Conservation (phyloP, 805 yeast species). For the Aciculoconidium aculeatum region DNA sequence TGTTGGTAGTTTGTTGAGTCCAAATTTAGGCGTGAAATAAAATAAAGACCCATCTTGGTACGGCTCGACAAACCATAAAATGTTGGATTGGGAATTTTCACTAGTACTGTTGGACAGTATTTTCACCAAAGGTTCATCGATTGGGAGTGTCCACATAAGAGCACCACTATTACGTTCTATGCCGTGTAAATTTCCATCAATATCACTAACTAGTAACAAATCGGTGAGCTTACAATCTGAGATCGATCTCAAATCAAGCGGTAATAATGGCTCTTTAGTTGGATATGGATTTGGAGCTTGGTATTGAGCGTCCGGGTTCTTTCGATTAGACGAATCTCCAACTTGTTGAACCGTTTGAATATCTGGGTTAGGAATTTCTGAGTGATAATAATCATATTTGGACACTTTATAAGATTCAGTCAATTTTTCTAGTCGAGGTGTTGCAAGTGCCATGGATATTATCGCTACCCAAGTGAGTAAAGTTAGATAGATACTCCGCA, state of each 20-base stretch:
- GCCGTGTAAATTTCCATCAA: slow-evolving; percentile 86
- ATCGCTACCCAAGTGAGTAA: slow-evolving; percentile 5
- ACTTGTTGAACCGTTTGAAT: slow-evolving; percentile 6
- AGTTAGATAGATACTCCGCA: slow-evolving; percentile 3
- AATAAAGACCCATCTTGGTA: slow-evolving; percentile 76
- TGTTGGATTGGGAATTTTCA: slow-evolving; percentile 19
- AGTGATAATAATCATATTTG: slow-evolving; percentile 4
- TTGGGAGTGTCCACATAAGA: slow-evolving; percentile 67
- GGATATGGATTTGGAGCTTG: slow-evolving; percentile 2
- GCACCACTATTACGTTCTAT: slow-evolving; percentile 70
- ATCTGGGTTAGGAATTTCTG: slow-evolving; percentile 1
- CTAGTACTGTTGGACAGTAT: slow-evolving; percentile 23
- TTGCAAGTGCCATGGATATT: slow-evolving; percentile 8
- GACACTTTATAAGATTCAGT: slow-evolving; percentile 5
- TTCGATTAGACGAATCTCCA: slow-evolving; percentile 5
- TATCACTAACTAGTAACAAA: slow-evolving; percentile 64
- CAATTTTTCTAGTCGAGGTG: slow-evolving; percentile 19
- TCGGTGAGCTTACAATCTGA: slow-evolving; percentile 49
- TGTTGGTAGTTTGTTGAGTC: slow-evolving; percentile 77
- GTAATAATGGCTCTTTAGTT: slow-evolving; percentile 17
- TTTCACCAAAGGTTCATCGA: slow-evolving; percentile 57
- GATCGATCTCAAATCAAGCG: slow-evolving; percentile 35
- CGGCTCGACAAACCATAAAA: slow-evolving; percentile 88
- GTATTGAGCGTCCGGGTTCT: slow-evolving; percentile 2
- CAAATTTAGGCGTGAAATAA: slow-evolving; percentile 68